phyloP scores from a whole-genome alignment of 2,329 filamentous ascomycete genomes.

The Botrytis porri region DNA sequence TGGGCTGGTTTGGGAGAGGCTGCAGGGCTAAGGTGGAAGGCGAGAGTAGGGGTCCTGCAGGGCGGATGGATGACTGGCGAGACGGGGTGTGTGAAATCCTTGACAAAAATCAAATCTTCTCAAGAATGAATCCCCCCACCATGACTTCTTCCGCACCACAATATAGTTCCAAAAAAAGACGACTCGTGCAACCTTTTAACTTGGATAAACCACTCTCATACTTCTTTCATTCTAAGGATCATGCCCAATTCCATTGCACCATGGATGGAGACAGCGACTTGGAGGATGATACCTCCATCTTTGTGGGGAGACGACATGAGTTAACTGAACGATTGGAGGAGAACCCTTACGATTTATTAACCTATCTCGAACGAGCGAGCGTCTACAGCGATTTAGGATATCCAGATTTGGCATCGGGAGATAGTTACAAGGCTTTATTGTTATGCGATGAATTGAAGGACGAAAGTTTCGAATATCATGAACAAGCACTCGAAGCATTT shows the following conservation, averaged over 20 bases:
- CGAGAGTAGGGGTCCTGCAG: background rate
- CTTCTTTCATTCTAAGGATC: conserved; percentile 12
- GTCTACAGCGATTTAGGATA: conserved; percentile 75
- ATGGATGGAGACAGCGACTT: conserved; percentile 26
- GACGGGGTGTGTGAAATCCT: background rate
- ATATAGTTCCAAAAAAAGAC: background rate
- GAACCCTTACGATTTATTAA: conserved; percentile 58
- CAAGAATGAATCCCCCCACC: background rate
- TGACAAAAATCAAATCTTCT: conserved; percentile 7
- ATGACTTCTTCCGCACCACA: conserved; percentile 5
- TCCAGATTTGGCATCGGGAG: conserved; percentile 83
- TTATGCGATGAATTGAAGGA: conserved; percentile 77
- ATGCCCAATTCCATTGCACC: conserved; percentile 19
- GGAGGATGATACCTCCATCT: conserved; percentile 32
- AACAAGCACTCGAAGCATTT: conserved; percentile 53
- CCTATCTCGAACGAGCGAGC: conserved; percentile 67
- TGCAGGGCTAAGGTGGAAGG: background rate
- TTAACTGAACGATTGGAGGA: conserved; percentile 54
- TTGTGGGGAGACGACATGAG: conserved; percentile 54
- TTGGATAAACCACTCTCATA: conserved; percentile 4
- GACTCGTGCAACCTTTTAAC: conserved; percentile 11
- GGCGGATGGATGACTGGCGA: background rate
- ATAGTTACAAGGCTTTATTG: conserved; percentile 87
- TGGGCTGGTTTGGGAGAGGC: background rate
- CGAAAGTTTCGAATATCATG: conserved; percentile 79